Base-by-base conservation (phyloP, 2,329 filamentous ascomycete genomes). In the Rasamsonia emersonii region DNA sequence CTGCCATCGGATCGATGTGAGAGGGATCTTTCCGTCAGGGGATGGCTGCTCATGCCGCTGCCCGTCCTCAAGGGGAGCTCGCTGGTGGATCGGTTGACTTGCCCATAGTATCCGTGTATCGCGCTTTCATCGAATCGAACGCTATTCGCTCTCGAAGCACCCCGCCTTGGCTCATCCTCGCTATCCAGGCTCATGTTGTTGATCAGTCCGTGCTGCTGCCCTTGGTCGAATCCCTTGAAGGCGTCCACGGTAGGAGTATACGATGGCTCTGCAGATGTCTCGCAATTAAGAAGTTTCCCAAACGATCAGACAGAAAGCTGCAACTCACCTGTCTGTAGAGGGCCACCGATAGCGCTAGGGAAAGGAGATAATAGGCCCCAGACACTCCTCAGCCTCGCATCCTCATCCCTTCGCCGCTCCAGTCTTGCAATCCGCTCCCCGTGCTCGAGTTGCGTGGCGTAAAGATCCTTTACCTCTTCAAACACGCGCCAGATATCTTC, bases 111-210 rank as follows among this genome's bases (percentile, higher is more conserved):
- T 28, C 85, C 82, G 47, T 94, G 86, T 46, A 94, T 77, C 9
- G 89, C 88, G 51, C 86, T 94, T 56, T 96, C 89, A 53, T 96
- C 91, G 50, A 98, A 98, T 21, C 91, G 83, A 45, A 98, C 91
- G 53, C 91, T 96, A 55, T 96, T 96, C 28, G 91, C 89, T 46
- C 91, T 75, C 11, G 91, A 98, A 11, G 86, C 82, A 13, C 84
- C 85, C 33, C 91, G 85, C 41, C 89, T 76, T 21, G 86, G 77
- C 36, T 86, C 79, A 18, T 96, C 86, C 40, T 94, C 88, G 4
- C 80, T 73, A 42, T 94, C 89, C 5, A 96, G 69, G 37, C 88
- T 84, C 36, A 95, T 71, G 33, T 82, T 85, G 31, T 79, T 81
- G 29, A 93, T 73, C 37, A 91, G 69, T 47, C 79, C 83, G 50